Conservation (phyloP, 2,329 filamentous ascomycete genomes). For the Diplodia corticola region DNA sequence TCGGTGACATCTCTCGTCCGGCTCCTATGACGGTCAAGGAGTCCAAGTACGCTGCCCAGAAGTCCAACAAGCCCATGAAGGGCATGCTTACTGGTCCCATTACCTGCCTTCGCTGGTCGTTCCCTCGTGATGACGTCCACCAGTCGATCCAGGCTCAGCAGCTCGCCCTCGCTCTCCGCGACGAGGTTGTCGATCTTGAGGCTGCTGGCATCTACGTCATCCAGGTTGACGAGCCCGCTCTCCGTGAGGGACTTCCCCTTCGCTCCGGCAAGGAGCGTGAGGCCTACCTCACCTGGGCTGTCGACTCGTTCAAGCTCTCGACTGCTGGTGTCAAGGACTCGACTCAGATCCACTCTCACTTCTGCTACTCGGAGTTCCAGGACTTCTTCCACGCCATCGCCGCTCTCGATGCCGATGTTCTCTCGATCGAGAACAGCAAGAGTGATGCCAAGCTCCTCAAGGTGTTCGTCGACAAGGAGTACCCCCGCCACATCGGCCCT, state of each 20-base stretch:
- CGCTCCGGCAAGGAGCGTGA: constrained; percentile 91
- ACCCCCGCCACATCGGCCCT: constrained; percentile 96
- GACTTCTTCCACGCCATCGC: constrained; percentile 99
- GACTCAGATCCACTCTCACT: constrained; percentile 99
- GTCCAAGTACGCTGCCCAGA: constrained; percentile 95
- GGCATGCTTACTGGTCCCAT: constrained; percentile 99
- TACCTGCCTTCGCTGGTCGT: constrained; percentile 98
- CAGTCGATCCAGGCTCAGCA: constrained; percentile 99
- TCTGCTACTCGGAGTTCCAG: constrained; percentile 99
- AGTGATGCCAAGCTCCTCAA: constrained; percentile 98
- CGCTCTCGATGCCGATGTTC: constrained; percentile 94
- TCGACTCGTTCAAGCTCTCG: constrained; percentile 95
- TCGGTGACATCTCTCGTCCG: constrained; percentile 96
- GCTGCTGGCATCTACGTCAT: constrained; percentile 95
- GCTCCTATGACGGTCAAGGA: constrained; percentile 99
- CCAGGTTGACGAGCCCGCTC: constrained; percentile 98
- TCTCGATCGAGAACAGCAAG: constrained; percentile 99
- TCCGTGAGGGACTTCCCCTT: constrained; percentile 98
- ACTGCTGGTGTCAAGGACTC: constrained; percentile 91
- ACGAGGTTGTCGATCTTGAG: constrained; percentile 98
- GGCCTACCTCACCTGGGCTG: constrained; percentile 95
- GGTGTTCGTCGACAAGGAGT: constrained; percentile 96
- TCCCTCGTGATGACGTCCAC: constrained; percentile 99
- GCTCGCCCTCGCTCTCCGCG: constrained; percentile 95
- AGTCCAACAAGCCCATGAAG: constrained; percentile 99